These are phyloP conservation scores for Globisporangium cederbergense DNA, from an alignment of 352 stramenopile species.

Conservation along the genomic window DNA sequence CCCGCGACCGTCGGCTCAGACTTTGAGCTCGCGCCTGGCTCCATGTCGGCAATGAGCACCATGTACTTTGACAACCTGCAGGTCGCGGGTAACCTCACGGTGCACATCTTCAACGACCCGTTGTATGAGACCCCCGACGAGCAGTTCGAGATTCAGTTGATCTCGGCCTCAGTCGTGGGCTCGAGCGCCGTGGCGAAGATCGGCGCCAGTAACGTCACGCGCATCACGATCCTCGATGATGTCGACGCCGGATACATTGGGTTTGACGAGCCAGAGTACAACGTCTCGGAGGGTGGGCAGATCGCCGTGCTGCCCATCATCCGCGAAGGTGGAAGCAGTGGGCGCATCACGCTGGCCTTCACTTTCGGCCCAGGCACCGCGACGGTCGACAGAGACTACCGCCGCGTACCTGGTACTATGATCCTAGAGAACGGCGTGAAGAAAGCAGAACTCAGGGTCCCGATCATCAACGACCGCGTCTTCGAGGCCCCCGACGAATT, in stretches of 20 bases:
- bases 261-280: slow-evolving; percentile 31
- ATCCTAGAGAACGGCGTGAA: slow-evolving; percentile 40
- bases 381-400: slow-evolving; percentile 43
- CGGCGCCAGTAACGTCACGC: slow-evolving; percentile 26
- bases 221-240: slow-evolving; percentile 59
- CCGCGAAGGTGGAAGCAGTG: slow-evolving; percentile 42
- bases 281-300: slow-evolving; percentile 31
- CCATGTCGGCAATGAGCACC: slow-evolving; percentile 14
- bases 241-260: slow-evolving; percentile 52
- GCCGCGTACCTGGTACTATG: slow-evolving; percentile 22
- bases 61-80: slow-evolving; percentile 37
- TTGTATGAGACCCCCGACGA: slow-evolving; percentile 39
- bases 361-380: slow-evolving; percentile 36
- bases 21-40: slow-evolving; percentile 25
- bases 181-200: slow-evolving; percentile 23
- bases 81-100: slow-evolving; percentile 19
- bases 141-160: slow-evolving; percentile 38
- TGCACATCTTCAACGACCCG: slow-evolving; percentile 45
- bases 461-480: slow-evolving; percentile 59
- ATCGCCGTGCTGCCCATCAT: slow-evolving; percentile 37
- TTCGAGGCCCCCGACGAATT: slow-evolving; percentile 51
- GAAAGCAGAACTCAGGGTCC: slow-evolving; percentile 29
- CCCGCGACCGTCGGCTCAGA: slow-evolving; percentile 34
- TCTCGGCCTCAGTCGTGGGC: slow-evolving; percentile 6
- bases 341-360: slow-evolving; percentile 33